Conservation (phyloP, 352 stramenopile species). For the Thraustochytrium sp. region DNA sequence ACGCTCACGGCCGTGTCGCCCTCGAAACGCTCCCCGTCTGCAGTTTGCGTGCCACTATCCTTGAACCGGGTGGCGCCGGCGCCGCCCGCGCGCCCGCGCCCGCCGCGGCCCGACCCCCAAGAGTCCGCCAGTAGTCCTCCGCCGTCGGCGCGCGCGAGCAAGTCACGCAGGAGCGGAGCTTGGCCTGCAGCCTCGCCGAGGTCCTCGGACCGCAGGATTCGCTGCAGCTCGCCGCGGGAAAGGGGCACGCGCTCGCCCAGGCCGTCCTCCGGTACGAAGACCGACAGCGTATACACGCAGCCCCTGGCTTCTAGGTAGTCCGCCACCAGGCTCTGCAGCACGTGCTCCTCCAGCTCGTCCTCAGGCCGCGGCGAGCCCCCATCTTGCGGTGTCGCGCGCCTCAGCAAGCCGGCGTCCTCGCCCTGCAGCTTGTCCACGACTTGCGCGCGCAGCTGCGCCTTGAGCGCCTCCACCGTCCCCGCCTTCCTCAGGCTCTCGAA, state of each 20-base stretch:
- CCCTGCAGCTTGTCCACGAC: neutral
- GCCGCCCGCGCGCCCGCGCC: neutral
- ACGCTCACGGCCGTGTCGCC: neutral
- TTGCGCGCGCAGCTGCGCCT: neutral
- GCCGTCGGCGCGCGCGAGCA: too few species aligned
- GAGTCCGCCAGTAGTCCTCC: too few species aligned
- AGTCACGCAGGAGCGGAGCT: neutral
- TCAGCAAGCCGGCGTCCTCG: neutral
- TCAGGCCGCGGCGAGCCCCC: too few species aligned
- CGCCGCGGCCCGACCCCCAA: too few species aligned
- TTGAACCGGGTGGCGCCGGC: neutral
- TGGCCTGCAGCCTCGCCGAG: neutral
- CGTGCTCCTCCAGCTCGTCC: neutral
- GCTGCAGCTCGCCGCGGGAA: neutral
- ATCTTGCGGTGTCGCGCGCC: too few species aligned
- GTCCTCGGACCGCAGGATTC: neutral
- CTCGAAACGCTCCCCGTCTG: constrained; percentile 5
- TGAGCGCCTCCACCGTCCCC: constrained; percentile 1
- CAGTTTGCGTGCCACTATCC: neutral
- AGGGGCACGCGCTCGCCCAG: neutral
- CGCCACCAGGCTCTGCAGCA: constrained; percentile 12
- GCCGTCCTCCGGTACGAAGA: constrained; percentile 25
- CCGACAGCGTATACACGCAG: constrained; percentile 22
- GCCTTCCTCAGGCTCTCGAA: neutral
- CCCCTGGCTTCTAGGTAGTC: neutral